phyloP scores from a whole-genome alignment of 768 basidiomycete genomes.

The Kwoniella botswanensis region DNA sequence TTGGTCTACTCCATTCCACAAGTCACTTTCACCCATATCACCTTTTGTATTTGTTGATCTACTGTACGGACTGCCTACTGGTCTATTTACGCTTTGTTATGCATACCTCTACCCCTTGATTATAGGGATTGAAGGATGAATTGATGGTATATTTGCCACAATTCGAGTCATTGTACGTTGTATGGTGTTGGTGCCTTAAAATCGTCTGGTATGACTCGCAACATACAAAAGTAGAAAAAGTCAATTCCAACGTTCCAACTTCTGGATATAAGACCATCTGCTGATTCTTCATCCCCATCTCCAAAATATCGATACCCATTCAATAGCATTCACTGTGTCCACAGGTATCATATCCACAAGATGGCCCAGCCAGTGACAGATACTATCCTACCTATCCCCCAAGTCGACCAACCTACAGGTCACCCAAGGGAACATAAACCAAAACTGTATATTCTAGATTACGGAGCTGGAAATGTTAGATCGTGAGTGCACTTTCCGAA shows the following conservation, averaged over 20 bases:
- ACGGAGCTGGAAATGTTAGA: slow-evolving; percentile 79
- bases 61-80: no score
- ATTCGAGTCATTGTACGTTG: not conserved
- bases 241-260: not conserved
- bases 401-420: slow-evolving; percentile 44
- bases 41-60: no score
- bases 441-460: slow-evolving; percentile 85
- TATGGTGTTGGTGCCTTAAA: not conserved
- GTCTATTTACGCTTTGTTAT: no score
- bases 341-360: not conserved
- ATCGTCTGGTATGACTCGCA: not conserved
- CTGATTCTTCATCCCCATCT: not conserved
- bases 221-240: not conserved
- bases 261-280: not conserved
- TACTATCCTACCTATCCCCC: slow-evolving; percentile 42
- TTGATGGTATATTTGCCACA: not conserved
- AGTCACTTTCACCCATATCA: no score
- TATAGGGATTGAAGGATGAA: no score
- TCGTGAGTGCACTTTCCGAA: slow-evolving; percentile 38
- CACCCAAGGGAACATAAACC: slow-evolving; percentile 33
- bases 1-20: no score
- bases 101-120: no score
- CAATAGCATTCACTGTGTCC: no score
- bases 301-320: not conserved
- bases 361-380: slow-evolving; percentile 22